Percentiles rank a stretch among this genome's conserved stretches.
phyloP scores from a whole-genome alignment of 176 grass and related monocot species.

The Bolboschoenus planiculmis region DNA sequence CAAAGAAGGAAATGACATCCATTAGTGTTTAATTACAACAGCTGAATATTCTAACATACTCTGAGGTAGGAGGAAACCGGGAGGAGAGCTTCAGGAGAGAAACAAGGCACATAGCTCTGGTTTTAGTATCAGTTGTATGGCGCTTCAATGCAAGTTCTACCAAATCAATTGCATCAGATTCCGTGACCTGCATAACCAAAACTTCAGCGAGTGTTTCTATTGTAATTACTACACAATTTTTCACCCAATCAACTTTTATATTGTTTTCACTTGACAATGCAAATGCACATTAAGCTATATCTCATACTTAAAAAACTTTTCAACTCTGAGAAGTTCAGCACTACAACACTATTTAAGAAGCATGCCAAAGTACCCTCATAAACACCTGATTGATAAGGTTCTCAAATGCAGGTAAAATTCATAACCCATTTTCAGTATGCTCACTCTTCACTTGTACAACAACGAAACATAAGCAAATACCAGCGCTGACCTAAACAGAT shows the following conservation, averaged over 20 bases:
- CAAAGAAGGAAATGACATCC: slow-evolving; percentile 16
- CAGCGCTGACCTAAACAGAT: not conserved
- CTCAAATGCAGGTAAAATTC: not conserved
- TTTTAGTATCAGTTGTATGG: slow-evolving; percentile 75
- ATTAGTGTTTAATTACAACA: not conserved
- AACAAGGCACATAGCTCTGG: slow-evolving; percentile 90
- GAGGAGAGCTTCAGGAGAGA: slow-evolving; percentile 94
- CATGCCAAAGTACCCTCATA: not conserved
- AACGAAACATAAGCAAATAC: not conserved
- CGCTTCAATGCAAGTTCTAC: slow-evolving; percentile 63
- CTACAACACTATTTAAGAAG: not conserved
- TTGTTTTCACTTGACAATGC: not conserved
- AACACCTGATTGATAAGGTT: not conserved
- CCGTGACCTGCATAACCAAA: slow-evolving; percentile 78
- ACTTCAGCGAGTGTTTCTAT: not conserved
- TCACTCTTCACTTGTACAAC: not conserved
- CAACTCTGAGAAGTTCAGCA: not conserved
- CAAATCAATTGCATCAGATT: slow-evolving; percentile 93
- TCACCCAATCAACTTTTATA: not conserved
- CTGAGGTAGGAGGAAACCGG: slow-evolving; percentile 74
- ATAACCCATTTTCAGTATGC: not conserved
- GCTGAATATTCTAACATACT: slow-evolving; percentile 37
- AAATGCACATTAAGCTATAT: not conserved
- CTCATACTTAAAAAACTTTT: not conserved
- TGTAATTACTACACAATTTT: not conserved